phyloP scores from a whole-genome alignment of 2,329 filamentous ascomycete species.

The Dactylellina parvicollis region DNA sequence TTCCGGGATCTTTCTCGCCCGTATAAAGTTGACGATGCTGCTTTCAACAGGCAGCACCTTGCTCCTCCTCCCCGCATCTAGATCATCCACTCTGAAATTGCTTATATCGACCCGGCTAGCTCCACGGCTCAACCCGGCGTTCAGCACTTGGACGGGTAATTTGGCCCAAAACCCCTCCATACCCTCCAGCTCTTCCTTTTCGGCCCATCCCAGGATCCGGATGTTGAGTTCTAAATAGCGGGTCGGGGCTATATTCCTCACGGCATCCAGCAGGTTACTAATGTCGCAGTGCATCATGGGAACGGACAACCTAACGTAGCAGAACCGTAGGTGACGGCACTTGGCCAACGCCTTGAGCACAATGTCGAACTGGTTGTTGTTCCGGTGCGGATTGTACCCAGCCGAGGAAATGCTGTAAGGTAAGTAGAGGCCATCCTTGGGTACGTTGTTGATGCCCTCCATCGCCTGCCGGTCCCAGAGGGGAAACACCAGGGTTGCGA shows the following conservation, averaged over 20 bases:
- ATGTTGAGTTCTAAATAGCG: conserved; percentile 42
- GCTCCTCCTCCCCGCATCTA: neutral
- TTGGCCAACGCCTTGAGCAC: conserved; percentile 30
- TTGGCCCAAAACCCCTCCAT: conserved; percentile 33
- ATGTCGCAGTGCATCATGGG: conserved; percentile 19
- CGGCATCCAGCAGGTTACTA: conserved; percentile 11
- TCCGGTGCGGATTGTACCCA: conserved; percentile 21
- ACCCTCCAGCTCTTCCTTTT: conserved; percentile 9
- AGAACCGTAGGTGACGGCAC: conserved; percentile 31
- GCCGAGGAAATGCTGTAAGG: conserved; percentile 12
- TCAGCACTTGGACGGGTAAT: conserved; percentile 18
- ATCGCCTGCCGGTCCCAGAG: conserved; percentile 42
- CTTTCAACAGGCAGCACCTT: conserved; percentile 17
- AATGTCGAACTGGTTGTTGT: conserved; percentile 28
- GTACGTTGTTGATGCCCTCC: conserved; percentile 22
- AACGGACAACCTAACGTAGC: conserved; percentile 24
- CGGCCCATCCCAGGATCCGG: conserved; percentile 35
- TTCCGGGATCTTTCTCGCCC: conserved; percentile 19
- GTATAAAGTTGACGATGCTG: conserved; percentile 44
- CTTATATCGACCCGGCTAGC: conserved; percentile 41
- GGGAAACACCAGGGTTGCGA: conserved; percentile 23
- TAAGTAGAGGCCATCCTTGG: conserved; percentile 20
- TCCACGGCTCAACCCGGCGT: conserved; percentile 21
- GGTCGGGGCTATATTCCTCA: conserved; percentile 39
- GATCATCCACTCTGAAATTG: conserved; percentile 32